phyloP scores from a whole-genome alignment of 2,329 filamentous ascomycete genomes.

The Thielaviopsis euricoi region DNA sequence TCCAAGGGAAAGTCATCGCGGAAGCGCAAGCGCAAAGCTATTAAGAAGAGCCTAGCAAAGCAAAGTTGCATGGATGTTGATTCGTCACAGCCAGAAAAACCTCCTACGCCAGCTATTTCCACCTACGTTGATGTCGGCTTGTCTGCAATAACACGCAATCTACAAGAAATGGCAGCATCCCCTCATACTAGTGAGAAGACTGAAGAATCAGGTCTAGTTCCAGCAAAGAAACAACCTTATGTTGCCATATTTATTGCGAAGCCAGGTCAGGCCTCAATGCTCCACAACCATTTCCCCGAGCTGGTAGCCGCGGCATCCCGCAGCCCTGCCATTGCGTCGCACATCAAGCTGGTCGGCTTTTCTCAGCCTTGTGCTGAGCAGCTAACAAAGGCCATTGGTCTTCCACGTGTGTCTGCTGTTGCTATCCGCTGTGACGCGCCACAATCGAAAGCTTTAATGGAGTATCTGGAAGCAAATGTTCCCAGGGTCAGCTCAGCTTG shows the following conservation, averaged over 20 bases:
- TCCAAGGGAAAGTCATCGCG: slow-evolving; percentile 46
- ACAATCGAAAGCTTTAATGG: slow-evolving; percentile 36
- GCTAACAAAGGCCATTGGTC: slow-evolving; percentile 38
- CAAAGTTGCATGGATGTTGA: slow-evolving; percentile 9
- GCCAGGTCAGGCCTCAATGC: slow-evolving; percentile 37
- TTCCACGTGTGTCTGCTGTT: slow-evolving; percentile 49
- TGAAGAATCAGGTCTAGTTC: not conserved
- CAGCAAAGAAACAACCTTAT: slow-evolving; percentile 19
- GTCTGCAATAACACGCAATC: slow-evolving; percentile 41
- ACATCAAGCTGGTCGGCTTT: slow-evolving; percentile 44
- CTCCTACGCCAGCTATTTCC: slow-evolving; percentile 32
- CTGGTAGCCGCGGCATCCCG: slow-evolving; percentile 35
- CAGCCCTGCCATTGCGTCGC: slow-evolving; percentile 20
- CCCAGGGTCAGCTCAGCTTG: slow-evolving; percentile 36
- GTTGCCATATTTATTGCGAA: slow-evolving; percentile 41
- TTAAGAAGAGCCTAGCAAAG: slow-evolving; percentile 14
- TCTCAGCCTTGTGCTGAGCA: slow-evolving; percentile 41
- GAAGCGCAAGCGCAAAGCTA: slow-evolving; percentile 31
- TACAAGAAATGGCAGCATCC: slow-evolving; percentile 28
- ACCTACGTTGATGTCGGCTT: slow-evolving; percentile 47
- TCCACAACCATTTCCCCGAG: slow-evolving; percentile 43
- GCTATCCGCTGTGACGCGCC: slow-evolving; percentile 41
- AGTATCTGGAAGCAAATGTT: slow-evolving; percentile 37
- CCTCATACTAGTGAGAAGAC: not conserved
- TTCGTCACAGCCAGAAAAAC: not conserved